Conservation (phyloP, 192 early-diverging fungal genomes). For the Coemansia sp. region DNA sequence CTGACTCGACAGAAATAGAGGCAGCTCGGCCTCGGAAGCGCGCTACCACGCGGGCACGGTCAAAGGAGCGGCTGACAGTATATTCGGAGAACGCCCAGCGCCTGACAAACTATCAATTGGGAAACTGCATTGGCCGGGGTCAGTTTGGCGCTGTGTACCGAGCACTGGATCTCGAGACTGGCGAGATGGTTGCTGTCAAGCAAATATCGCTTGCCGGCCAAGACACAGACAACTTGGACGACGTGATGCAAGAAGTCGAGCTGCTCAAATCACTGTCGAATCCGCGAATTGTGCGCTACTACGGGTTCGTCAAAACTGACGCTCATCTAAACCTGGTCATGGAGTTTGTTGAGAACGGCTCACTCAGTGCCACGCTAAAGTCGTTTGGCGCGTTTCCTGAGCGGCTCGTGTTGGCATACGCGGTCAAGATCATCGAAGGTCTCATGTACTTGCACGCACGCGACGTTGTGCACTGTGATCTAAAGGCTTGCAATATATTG, state of each 20-base stretch:
- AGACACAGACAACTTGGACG: constrained; percentile 64
- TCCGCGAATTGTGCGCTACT: constrained; percentile 81
- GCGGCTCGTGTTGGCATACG: constrained; percentile 81
- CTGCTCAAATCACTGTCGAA: constrained; percentile 82
- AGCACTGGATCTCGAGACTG: constrained; percentile 75
- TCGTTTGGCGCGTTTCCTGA: constrained; percentile 92
- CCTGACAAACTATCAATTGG: constrained; percentile 65
- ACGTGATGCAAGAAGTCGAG: constrained; percentile 85
- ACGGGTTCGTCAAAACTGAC: constrained; percentile 74
- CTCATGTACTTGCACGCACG: constrained; percentile 87
- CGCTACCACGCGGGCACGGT: constrained; percentile 19
- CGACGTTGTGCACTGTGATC: constrained; percentile 89
- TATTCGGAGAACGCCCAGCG: constrained; percentile 42
- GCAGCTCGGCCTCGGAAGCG: constrained; percentile 23
- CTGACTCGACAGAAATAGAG: not conserved
- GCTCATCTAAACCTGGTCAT: constrained; percentile 80
- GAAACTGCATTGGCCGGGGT: constrained; percentile 86
- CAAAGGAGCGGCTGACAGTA: constrained; percentile 54
- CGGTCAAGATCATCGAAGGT: constrained; percentile 85
- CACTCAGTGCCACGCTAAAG: constrained; percentile 78
- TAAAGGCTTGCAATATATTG: constrained; percentile 96
- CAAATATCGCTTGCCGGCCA: constrained; percentile 75
- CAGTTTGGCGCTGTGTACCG: constrained; percentile 90
- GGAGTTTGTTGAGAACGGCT: constrained; percentile 93
- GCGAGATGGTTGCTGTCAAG: constrained; percentile 86